Base-by-base conservation (phyloP, 2,329 filamentous ascomycete species). In the Lasiodiplodia sp. region DNA sequence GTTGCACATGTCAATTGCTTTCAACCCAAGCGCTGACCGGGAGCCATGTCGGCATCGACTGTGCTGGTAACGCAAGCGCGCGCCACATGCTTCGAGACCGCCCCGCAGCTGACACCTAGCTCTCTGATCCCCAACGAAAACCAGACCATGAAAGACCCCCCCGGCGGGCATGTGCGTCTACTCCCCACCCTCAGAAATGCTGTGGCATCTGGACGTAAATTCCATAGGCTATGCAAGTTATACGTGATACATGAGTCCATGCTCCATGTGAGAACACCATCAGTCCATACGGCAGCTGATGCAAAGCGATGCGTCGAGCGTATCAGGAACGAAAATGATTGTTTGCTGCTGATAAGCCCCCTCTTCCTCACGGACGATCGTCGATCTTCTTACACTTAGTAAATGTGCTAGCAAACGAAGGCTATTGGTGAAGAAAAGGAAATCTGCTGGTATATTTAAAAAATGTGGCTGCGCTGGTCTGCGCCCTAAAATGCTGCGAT, bases 111-210 rank as follows among this genome's bases (percentile, higher is more conserved):
- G 60, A 64, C 60, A n/a, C 47, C 16, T 64, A 47, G 44, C 18
- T 47, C 28, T 38, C 56, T 64, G n/a, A 14, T 51, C 52, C 60
- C 47, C 60, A 64, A 64, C 60, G 60, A 52, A 47, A 47, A 52
- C 60, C 44, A 64, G 7, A n/a, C 16, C 12, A 8, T 25, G 25
- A 12, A 16, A 4, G 18, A 28, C 21, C 10, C 28, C 7, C 18
- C 47, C n/a, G 8, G 12, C 58, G 3, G 23, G 51, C 23, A 31
- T 14, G 12, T 51, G 23, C 23, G 25, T 51, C 58, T 51, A 7
- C 58, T 31, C 23, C 49, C 44, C 58, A 16, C 18, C 58, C 16
- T 34, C 40, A 34, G 16, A 18, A 16, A 63, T 18, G 37, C 12
- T 25, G 44, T 47, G 44, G 40, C 44, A 51, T 12, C 2, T 28